Evolutionary conservation across 495 filamentous ascomycete species (phyloP), one percentile per base, ranked within the genome.

Genomic region (Margaritispora aquatica): DNA sequence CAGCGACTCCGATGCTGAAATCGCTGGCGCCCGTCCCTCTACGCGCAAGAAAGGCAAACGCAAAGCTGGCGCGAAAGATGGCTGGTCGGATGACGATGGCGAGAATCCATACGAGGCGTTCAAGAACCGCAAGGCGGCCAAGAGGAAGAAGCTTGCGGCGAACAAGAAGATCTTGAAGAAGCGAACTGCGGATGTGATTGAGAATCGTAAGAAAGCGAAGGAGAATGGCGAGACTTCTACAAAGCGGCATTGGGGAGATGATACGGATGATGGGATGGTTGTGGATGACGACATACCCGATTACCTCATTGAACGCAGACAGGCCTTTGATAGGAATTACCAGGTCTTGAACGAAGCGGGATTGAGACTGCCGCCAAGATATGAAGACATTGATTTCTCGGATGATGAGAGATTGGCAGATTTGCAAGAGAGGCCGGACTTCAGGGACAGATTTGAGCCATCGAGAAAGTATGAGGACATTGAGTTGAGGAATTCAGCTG

Each of bases 381-480:
- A 89, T 66, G 83, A 88, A 22, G 86, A 88, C 49, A 73, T 98
- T 41, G 83, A 91, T 10, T 96, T 96, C 63, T 96, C 90, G 1
- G 92, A 96, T 60, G 87, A 95, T 65, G 90, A 94, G 44, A 73
- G 78, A 15, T 69, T 88, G 2, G 78, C 77, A 36, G 69, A 77
- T 24, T 68, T 90, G 2, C 74, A 84, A 44, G 88, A 94, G 69
- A 81, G 80, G 44, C 89, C 94, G 0, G 71, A 79, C 1, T 90
- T 96, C 46, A 80, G 81, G 1, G 62, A 68, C 29, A 72, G 69
- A 26, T 76, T 83, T 52, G 81, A 79, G 17, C 83, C 88, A 1
- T 84, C 73, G 48, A 79, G 84, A 10, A 71, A 78, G 13, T 94
- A 96, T 68, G 78, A 86, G 62, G 89, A 96, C 61, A 86, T 93